A percentile compares a stretch with the other conserved stretches of the same genome.
These are phyloP conservation scores for Crepidotus variabilis DNA, from an alignment of 768 basidiomycete species.

Conservation along the genomic window DNA sequence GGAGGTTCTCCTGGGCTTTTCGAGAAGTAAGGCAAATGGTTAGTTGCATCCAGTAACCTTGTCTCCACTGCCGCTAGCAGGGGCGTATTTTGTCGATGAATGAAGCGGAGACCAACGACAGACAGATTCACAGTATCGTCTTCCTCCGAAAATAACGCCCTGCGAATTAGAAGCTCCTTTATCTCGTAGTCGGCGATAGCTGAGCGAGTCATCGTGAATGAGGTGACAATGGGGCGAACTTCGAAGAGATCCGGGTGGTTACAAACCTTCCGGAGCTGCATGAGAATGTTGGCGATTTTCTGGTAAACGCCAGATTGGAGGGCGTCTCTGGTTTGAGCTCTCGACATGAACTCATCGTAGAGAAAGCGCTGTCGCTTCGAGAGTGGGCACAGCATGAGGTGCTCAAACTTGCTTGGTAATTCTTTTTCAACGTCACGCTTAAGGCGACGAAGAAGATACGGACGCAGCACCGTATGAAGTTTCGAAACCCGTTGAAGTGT, in stretches of 20 bases:
- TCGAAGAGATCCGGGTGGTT: conserved; percentile 94
- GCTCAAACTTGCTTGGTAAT: conserved; percentile 90
- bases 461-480: conserved; percentile 92
- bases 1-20: conserved; percentile 64
- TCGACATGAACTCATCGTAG: conserved; percentile 95
- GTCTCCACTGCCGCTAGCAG: conserved; percentile 51
- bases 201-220: conserved; percentile 70
- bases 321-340: conserved; percentile 78
- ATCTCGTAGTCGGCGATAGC: conserved; percentile 78
- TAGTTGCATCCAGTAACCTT: conserved; percentile 54
- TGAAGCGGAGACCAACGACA: conserved; percentile 61
- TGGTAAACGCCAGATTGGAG: conserved; percentile 83
- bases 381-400: conserved; percentile 81
- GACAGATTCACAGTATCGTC: conserved; percentile 59
- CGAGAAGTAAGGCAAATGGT: conserved; percentile 45
- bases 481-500: conserved; percentile 81
- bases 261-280: conserved; percentile 97
- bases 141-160: conserved; percentile 55
- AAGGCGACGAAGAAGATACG: conserved; percentile 91
- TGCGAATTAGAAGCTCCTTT: conserved; percentile 83
- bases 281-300: conserved; percentile 90
- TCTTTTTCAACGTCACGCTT: conserved; percentile 98
- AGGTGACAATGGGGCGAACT: conserved; percentile 79
- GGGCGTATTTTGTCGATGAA: conserved; percentile 50
- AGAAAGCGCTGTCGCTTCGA: conserved; percentile 93